Evolutionary conservation across 306 rosid genomes (phyloP), one percentile per base, ranked within the genome.

Genomic region (Dalbergia cultrata): DNA sequence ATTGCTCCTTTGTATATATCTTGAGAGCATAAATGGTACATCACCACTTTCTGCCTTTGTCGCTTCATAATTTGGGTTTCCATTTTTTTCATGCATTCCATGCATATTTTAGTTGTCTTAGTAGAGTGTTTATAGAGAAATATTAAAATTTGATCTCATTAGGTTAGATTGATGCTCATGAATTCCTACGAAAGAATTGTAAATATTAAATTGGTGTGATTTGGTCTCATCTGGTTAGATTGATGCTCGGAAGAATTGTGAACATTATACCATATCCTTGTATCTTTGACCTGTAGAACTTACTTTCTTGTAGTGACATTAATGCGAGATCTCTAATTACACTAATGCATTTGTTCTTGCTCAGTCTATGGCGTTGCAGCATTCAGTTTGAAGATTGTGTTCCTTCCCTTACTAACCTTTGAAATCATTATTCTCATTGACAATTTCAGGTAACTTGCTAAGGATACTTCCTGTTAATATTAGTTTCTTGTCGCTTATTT

Each of bases 1-100:
- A 71, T 87, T 96, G 87, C 99, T 96, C 82, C 97, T 96, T 76
- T 96, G 99, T 89, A 89, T 93, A 84, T 90, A 96, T 84, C 99
- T 96, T 53, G 97, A 96, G 91, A 90, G 97, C 81, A 58, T 81
- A 82, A 68, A 90, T 35, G 97, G 99, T 96, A 96, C 50, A 41
- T 47, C 70, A 52, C 75, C 26, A 60, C 62, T 58, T 82, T 63
- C 34, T 74, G 39, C 41, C 49, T n/a, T 67, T 70, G 34, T 63
- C 69, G 74, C 49, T 26, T 31, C 39, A 9, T 6, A 21, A 13
- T 41, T 81, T 50, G 14, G 49, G 13, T 57, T 75, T 64, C 72
- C 77, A 39, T 50, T 67, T 43, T 43, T 65, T 80, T 53, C 65
- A n/a, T 54, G 66, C 50, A 57, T 60, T 44, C 62, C 49, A 65